Percentiles rank a stretch among this genome's conserved stretches.
These are phyloP conservation scores for Mycena kentingensis DNA, from an alignment of 768 basidiomycete species.

Conservation along the genomic window DNA sequence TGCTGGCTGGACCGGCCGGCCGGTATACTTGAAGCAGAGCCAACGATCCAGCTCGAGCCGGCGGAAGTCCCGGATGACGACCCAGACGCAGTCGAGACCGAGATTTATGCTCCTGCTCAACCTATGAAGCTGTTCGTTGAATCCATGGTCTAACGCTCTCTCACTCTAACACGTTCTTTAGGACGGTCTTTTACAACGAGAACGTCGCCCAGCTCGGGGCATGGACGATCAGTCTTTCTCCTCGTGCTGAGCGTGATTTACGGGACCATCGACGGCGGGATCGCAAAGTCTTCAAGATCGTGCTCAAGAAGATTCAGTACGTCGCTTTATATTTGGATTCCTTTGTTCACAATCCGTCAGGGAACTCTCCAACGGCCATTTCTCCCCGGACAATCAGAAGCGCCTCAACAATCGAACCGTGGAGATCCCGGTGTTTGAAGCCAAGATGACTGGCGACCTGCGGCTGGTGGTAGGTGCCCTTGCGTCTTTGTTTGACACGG, in stretches of 20 bases:
- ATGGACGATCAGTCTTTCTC: conserved; percentile 62
- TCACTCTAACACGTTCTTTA: neutral
- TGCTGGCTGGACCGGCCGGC: neutral
- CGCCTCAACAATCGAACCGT: conserved; percentile 45
- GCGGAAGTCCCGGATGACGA: conserved; percentile 3
- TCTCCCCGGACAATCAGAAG: conserved; percentile 71
- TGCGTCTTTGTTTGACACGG: too few species aligned
- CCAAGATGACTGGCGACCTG: conserved; percentile 60
- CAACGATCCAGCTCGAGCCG: neutral
- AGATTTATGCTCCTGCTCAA: conserved; percentile 51
- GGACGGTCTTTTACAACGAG: conserved; percentile 57
- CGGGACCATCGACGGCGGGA: conserved; percentile 50
- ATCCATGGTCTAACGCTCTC: neutral
- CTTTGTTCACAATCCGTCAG: conserved; percentile 35
- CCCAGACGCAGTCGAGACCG: conserved; percentile 21
- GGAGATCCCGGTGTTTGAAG: conserved; percentile 65
- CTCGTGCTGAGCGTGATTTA: conserved; percentile 50
- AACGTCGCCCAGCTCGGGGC: conserved; percentile 61
- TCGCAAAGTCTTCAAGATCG: conserved; percentile 48
- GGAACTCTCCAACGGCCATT: conserved; percentile 69
- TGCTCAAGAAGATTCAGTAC: conserved; percentile 71
- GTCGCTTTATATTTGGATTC: conserved; percentile 15
- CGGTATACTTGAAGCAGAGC: neutral
- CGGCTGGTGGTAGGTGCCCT: conserved; percentile 47
- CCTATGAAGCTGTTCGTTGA: conserved; percentile 53